Base-by-base conservation (phyloP, 1,139 yeast species). In the Taphrina deformans region DNA sequence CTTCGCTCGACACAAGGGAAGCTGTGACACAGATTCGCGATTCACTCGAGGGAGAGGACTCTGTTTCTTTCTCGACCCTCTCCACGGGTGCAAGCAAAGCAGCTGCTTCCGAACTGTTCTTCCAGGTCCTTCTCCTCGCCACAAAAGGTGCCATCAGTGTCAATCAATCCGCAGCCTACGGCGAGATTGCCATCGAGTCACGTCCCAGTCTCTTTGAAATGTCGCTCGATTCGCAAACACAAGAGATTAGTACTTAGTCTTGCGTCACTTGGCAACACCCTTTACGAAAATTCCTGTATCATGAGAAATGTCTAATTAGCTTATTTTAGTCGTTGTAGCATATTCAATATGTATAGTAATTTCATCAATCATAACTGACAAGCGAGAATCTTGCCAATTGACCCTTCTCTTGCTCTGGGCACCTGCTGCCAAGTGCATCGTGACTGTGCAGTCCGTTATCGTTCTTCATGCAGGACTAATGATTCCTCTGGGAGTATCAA, bases 101-200 rank as follows among this genome's bases (percentile, higher is more conserved):
- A 69, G 86, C 87, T 70, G 93, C 92, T 0, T 83, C 91, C 9
- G 83, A 84, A 71, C 83, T 89, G 69, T 91, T 91, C 75, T 90
- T 91, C 72, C 96, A 91, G 73, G 75, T 91, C 73, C 79, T 92
- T 71, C 93, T 90, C 0, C 78, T 91, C 69, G 96, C 96, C 0
- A 88, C 96, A 7, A 80, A 85, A 66, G 93, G 88, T 71, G 86
- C 92, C 61, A 77, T 91, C 60, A 77, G 79, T 24, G 75, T 91
- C 53, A 76, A 82, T 33, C 97, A 91, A 77, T 78, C 79, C 2
- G 79, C 78, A 40, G 75, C 88, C 16, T 89, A 85, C 68, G 87
- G 86, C 1, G 83, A 82, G 44, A 86, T 91, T 65, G 71, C 73
- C 16, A 80, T 90, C 51, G 46, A 59, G 50, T n/a, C 50, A 14